Conservation (phyloP, 495 filamentous ascomycete genomes). For the Evernia prunastri region DNA sequence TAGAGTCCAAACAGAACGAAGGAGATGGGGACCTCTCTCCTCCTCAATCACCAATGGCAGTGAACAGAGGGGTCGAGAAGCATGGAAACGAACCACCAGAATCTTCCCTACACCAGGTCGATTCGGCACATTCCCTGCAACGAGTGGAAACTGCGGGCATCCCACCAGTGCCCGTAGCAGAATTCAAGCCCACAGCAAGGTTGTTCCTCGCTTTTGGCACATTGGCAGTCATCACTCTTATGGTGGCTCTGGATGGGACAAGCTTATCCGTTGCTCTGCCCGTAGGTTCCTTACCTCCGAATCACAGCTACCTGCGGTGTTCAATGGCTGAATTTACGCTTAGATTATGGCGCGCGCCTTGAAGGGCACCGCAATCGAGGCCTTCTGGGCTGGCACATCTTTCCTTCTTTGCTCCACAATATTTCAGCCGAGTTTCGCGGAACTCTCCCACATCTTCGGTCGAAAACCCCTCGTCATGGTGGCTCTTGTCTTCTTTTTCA, state of each 20-base stretch:
- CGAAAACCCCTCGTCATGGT: conserved; percentile 35
- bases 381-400: conserved; percentile 54
- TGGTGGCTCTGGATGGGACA: conserved; percentile 68
- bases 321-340: conserved; percentile 1
- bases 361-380: conserved; percentile 48
- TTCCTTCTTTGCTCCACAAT: conserved; percentile 48
- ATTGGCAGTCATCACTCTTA: conserved; percentile 55
- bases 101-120: conserved; percentile 8
- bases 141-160: conserved; percentile 16
- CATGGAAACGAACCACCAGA: neutral
- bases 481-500: conserved; percentile 30
- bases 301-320: neutral
- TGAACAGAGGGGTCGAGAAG: neutral
- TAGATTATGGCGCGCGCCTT: conserved; percentile 40
- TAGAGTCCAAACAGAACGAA: neutral
- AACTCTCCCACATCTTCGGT: conserved; percentile 32
- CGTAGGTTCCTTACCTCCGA: conserved; percentile 32
- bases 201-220: conserved; percentile 41
- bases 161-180: conserved; percentile 13
- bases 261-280: conserved; percentile 68
- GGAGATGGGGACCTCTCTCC: neutral
- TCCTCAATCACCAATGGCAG: neutral
- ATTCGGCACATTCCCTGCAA: conserved; percentile 7
- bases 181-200: conserved; percentile 25
- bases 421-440: conserved; percentile 45